Evolutionary conservation across 371 early-diverging fungal genomes (phyloP).

Genomic region (Thermomucor indicae-seudaticae): DNA sequence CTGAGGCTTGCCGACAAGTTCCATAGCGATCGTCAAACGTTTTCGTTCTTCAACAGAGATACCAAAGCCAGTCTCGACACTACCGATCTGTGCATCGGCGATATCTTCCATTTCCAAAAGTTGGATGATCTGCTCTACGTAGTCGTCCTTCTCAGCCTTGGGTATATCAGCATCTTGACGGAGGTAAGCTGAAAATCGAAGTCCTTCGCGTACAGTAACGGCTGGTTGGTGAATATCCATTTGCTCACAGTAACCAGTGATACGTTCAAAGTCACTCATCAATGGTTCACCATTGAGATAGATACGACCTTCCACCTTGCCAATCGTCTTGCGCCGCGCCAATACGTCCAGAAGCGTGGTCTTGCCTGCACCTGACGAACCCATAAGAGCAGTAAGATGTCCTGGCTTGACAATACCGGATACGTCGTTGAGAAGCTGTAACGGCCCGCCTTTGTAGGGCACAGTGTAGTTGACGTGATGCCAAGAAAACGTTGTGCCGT

Average conservation of each 20-base stretch:
- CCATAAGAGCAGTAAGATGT: conserved; percentile 74
- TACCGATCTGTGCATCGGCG: conserved; percentile 51
- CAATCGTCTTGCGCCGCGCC: conserved; percentile 70
- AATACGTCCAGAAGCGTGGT: conserved; percentile 77
- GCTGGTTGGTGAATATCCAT: conserved; percentile 67
- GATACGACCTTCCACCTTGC: conserved; percentile 63
- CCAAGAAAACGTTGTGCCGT: conserved; percentile 47
- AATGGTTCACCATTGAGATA: conserved; percentile 47
- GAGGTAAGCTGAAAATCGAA: conserved; percentile 62
- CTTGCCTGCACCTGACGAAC: conserved; percentile 81
- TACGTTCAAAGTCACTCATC: conserved; percentile 52
- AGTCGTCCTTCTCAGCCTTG: conserved; percentile 48
- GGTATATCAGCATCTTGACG: conserved; percentile 54
- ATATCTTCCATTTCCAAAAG: conserved; percentile 55
- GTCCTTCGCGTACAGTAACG: conserved; percentile 54
- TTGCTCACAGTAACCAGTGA: conserved; percentile 77
- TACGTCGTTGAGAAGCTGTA: conserved; percentile 44
- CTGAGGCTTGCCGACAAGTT: conserved; percentile 69
- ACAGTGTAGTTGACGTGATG: conserved; percentile 44
- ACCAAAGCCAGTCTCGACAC: conserved; percentile 37
- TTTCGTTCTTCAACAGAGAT: conserved; percentile 60
- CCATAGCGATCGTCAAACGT: conserved; percentile 60
- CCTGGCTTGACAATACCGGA: conserved; percentile 58
- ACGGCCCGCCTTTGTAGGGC: conserved; percentile 40
- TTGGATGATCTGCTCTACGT: conserved; percentile 58